Conservation (phyloP, 1,284 basidiomycete species). For the Papiliotrema flavescens region DNA sequence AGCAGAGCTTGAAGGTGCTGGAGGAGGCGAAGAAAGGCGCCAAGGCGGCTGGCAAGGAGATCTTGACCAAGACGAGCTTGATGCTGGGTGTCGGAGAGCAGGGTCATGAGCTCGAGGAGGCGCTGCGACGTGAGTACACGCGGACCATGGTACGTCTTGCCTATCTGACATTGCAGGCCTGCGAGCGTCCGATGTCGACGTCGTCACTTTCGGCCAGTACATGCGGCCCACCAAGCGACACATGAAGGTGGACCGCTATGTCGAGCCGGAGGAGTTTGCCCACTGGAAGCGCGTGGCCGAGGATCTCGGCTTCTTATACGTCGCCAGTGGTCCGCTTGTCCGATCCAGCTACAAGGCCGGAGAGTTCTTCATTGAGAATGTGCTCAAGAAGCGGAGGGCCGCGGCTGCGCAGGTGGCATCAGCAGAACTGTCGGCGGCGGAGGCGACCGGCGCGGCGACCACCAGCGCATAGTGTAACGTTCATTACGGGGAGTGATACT, state of each 20-base stretch:
- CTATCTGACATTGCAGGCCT: slow-evolving; percentile 62
- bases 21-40: slow-evolving; percentile 78
- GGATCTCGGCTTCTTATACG: slow-evolving; percentile 92
- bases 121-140: slow-evolving; percentile 68
- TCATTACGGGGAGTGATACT: background rate
- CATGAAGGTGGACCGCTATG: slow-evolving; percentile 98
- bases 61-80: slow-evolving; percentile 95
- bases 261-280: slow-evolving; percentile 88
- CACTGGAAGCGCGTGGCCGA: slow-evolving; percentile 87
- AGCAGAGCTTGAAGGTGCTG: slow-evolving; percentile 82
- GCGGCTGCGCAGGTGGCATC: slow-evolving; percentile 38
- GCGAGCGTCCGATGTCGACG: slow-evolving; percentile 83
- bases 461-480: background rate
- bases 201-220: slow-evolving; percentile 99
- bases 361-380: slow-evolving; percentile 88
- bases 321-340: slow-evolving; percentile 93
- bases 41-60: slow-evolving; percentile 68
- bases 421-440: slow-evolving; percentile 20
- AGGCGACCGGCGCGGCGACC: background rate
- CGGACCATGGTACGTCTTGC: background rate
- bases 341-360: slow-evolving; percentile 97
- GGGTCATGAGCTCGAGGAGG: slow-evolving; percentile 75
- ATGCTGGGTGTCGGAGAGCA: slow-evolving; percentile 98
- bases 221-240: slow-evolving; percentile 99
- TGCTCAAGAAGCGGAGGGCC: slow-evolving; percentile 55